Evolutionary conservation across 768 basidiomycete genomes (phyloP).

Genomic region (Cyclocybe cylindracea): DNA sequence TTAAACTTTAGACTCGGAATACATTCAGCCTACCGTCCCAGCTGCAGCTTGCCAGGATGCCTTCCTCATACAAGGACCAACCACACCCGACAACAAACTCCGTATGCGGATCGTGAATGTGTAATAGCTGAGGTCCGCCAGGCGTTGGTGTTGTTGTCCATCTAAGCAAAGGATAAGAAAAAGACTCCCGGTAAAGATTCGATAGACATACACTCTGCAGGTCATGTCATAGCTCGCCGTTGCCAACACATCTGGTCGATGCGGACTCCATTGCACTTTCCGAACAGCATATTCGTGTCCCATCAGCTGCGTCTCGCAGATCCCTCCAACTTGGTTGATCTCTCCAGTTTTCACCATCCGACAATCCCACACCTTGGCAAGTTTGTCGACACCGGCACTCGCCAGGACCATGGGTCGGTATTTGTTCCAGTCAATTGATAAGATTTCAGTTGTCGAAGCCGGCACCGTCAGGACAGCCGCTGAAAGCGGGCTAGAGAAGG

Average conservation of each 20-base stretch:
- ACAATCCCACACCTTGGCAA: conserved; percentile 81
- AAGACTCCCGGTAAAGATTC: conserved; percentile 4
- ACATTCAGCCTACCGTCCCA: conserved; percentile 90
- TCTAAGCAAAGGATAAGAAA: conserved; percentile 33
- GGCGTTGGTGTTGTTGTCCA: conserved; percentile 70
- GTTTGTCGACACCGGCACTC: conserved; percentile 77
- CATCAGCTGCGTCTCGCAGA: conserved; percentile 66
- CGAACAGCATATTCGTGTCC: conserved; percentile 93
- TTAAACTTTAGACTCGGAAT: conserved; percentile 51
- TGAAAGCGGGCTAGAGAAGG: conserved; percentile 67
- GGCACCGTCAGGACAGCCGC: conserved; percentile 77
- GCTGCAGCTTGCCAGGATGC: conserved; percentile 83
- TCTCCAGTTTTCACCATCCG: conserved; percentile 73
- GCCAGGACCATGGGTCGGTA: conserved; percentile 80
- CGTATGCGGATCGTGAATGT: conserved; percentile 86
- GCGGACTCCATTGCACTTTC: conserved; percentile 88
- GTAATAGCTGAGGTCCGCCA: conserved; percentile 52
- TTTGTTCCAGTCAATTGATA: conserved; percentile 92
- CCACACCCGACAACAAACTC: conserved; percentile 93
- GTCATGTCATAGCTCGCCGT: conserved; percentile 86
- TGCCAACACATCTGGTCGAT: conserved; percentile 68
- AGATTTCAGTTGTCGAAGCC: conserved; percentile 75
- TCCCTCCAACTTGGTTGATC: conserved; percentile 62
- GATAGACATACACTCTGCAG: conserved; percentile 72
- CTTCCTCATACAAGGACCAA: conserved; percentile 93